These are phyloP conservation scores for Dipteronia sinensis DNA, from an alignment of 345 rosid genomes.

Conservation along the genomic window DNA sequence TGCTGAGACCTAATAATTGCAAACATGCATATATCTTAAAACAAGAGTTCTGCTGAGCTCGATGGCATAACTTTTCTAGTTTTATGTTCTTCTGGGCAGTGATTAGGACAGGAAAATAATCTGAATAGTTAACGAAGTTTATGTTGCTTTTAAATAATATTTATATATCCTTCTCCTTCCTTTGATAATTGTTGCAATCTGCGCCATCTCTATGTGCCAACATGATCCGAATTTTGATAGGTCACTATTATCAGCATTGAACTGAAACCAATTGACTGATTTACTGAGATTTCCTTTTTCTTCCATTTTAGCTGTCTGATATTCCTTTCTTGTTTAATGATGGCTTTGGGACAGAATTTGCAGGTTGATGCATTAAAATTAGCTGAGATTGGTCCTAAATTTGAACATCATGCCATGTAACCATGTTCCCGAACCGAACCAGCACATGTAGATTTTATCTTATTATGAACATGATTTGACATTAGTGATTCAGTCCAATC, in stretches of 20 bases:
- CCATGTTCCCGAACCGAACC: slow-evolving; percentile 92
- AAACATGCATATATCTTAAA: too few species aligned
- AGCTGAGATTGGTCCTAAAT: slow-evolving; percentile 84
- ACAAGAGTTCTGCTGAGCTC: too few species aligned
- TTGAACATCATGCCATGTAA: slow-evolving; percentile 83
- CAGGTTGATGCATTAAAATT: slow-evolving; percentile 80
- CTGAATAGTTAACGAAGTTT: too few species aligned
- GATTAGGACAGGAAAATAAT: too few species aligned
- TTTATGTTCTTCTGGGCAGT: too few species aligned
- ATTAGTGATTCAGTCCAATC: background rate
- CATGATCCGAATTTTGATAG: background rate
- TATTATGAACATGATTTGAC: slow-evolving; percentile 2
- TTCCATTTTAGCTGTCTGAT: slow-evolving; percentile 14
- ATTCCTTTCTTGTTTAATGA: slow-evolving; percentile 1
- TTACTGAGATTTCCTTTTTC: background rate
- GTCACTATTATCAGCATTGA: background rate
- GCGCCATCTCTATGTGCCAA: background rate
- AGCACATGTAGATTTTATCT: slow-evolving; percentile 67
- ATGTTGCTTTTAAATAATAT: background rate
- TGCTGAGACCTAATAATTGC: background rate
- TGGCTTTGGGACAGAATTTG: slow-evolving; percentile 50
- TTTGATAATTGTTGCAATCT: background rate
- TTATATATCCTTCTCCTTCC: background rate
- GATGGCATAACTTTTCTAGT: too few species aligned
- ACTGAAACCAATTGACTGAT: background rate